phyloP scores from a whole-genome alignment of 2,329 filamentous ascomycete species.

The Botrytis pseudocinerea region DNA sequence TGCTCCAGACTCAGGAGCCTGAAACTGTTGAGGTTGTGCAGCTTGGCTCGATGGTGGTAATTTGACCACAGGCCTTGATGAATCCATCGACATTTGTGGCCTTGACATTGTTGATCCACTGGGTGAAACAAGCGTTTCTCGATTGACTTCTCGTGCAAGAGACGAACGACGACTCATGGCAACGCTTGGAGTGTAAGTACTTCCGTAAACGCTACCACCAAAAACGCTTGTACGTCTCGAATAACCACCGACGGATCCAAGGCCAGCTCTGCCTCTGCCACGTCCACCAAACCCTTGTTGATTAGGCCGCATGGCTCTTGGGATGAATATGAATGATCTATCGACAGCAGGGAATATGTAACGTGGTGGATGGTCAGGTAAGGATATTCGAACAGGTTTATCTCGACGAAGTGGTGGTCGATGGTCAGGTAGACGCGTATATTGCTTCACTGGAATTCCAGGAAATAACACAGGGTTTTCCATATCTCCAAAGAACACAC shows the following conservation, averaged over 20 bases:
- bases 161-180: slow-evolving; percentile 89
- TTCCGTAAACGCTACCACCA: slow-evolving; percentile 65
- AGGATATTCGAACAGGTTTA: slow-evolving; percentile 91
- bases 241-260: slow-evolving; percentile 65
- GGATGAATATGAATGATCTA: slow-evolving; percentile 97
- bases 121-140: slow-evolving; percentile 78
- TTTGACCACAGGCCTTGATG: slow-evolving; percentile 72
- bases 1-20: slow-evolving; percentile 40
- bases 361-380: slow-evolving; percentile 74
- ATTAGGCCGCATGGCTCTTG: slow-evolving; percentile 87
- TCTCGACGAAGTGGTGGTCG: slow-evolving; percentile 90
- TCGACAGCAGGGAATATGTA: slow-evolving; percentile 91
- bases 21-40: slow-evolving; percentile 33
- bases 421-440: slow-evolving; percentile 93
- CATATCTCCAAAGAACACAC: slow-evolving; percentile 78
- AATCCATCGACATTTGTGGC: slow-evolving; percentile 61
- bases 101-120: slow-evolving; percentile 76
- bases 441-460: slow-evolving; percentile 79
- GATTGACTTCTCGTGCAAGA: slow-evolving; percentile 63
- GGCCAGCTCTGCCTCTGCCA: slow-evolving; percentile 70
- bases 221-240: slow-evolving; percentile 85
- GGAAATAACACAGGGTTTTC: slow-evolving; percentile 69
- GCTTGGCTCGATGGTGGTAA: slow-evolving; percentile 61
- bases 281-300: slow-evolving; percentile 72
- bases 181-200: slow-evolving; percentile 81